Evolutionary conservation across 2,329 filamentous ascomycete genomes (phyloP).

Genomic region (Ophiostoma quercus): DNA sequence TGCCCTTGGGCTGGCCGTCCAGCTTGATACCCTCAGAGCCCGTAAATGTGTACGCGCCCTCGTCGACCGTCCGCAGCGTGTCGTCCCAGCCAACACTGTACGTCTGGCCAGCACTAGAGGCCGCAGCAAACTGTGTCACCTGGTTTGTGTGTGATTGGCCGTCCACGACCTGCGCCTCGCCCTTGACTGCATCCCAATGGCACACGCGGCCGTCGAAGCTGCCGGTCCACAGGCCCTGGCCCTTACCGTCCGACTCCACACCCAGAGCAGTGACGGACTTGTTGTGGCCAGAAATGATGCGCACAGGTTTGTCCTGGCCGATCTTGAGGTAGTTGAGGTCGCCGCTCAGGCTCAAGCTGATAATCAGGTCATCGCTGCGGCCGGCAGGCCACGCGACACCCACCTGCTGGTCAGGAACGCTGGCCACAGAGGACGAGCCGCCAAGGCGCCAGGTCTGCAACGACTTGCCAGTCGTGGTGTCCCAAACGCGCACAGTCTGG

Average conservation of each 20-base stretch:
- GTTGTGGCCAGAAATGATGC: constrained; percentile 78
- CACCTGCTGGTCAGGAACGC: constrained; percentile 80
- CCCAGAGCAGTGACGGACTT: constrained; percentile 80
- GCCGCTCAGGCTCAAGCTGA: constrained; percentile 81
- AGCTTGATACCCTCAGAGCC: constrained; percentile 59
- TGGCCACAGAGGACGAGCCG: constrained; percentile 59
- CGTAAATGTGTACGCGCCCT: constrained; percentile 67
- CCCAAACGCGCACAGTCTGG: constrained; percentile 92
- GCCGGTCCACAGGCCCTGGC: constrained; percentile 73
- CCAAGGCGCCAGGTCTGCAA: constrained; percentile 83
- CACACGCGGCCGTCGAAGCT: constrained; percentile 87
- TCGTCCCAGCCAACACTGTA: constrained; percentile 95
- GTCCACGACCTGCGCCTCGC: constrained; percentile 64
- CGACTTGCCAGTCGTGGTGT: constrained; percentile 70
- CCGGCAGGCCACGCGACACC: constrained; percentile 86
- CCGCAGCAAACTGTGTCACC: constrained; percentile 67
- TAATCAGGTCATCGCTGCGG: constrained; percentile 77
- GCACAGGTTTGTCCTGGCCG: constrained; percentile 62
- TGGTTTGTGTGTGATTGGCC: constrained; percentile 82
- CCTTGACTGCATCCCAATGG: constrained; percentile 72
- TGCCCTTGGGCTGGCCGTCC: constrained; percentile 72
- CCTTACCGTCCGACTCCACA: constrained; percentile 49
- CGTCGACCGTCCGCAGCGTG: constrained; percentile 72
- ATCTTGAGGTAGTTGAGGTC: constrained; percentile 84
- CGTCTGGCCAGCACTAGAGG: constrained; percentile 56